Base-by-base conservation (phyloP, 306 rosid genomes). In the Elaeagnus macrophylla region DNA sequence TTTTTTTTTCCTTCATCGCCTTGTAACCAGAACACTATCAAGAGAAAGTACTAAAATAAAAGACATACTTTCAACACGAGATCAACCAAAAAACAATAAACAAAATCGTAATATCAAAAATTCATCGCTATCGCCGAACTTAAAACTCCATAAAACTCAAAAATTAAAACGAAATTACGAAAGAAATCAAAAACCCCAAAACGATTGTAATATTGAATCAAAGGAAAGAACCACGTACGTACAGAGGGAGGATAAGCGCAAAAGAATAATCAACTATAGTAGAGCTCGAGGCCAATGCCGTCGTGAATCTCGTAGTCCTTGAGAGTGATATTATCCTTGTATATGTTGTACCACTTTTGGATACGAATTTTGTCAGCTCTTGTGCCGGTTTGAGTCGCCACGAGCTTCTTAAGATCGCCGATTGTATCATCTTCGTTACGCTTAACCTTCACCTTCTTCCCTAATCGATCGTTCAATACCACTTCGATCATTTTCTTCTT, bases 281-380 rank as follows among this genome's bases (percentile, higher is more conserved):
- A 87, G 74, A 83, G 94, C 66, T 87, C 94, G 50, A 87, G 96
- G 69, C 96, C 96, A 94, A 81, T 87, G 81, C 96, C 96, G 15
- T 87, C 86, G 56, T 87, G 94, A 51, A 87, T 75, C 70, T 87
- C 96, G 44, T 83, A 87, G 72, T 87, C 96, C 62, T 49, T 75
- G 57, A 87, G 96, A 61, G 96, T 83, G 77, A 83, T 83, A 58
- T 87, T 94, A n/a, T 83, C 83, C 73, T 83, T 83, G 69, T 83
- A 83, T 65, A 83, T 83, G 68, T 69, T 80, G 63, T 80, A 83
- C 93, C 87, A 80, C 68, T 83, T 80, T 73, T 80, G 84, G 39
- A 83, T 80, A 13, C 93, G 78, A 62, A 83, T 80, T 76, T 83
- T 83, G 48, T 83, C 87, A 1, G 84, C 62, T 13, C 93, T 69